Conservation (phyloP, 768 basidiomycete species). For the Auricularia sp. region DNA sequence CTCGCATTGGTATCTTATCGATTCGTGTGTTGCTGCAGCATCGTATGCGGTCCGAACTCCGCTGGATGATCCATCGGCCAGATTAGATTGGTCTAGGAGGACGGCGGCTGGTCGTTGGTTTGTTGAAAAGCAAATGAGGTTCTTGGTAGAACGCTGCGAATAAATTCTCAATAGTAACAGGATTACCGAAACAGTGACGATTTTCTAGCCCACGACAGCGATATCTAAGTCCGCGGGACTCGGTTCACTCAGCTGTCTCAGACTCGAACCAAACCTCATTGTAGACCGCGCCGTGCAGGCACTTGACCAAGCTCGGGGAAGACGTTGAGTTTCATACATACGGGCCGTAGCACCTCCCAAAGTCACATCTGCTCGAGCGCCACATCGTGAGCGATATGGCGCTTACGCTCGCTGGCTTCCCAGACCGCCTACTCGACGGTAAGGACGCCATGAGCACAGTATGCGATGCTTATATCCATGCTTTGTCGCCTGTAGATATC, state of each 20-base stretch:
- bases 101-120: too few relatives aligned
- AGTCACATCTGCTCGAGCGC: neutral
- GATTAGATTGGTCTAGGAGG: too few relatives aligned
- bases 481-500: constrained; percentile 2
- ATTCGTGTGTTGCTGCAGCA: neutral
- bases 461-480: neutral
- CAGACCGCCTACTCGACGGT: constrained; percentile 7
- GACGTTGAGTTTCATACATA: neutral
- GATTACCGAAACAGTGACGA: neutral
- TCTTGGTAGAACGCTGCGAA: too few relatives aligned
- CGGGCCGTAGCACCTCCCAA: neutral
- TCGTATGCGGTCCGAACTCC: neutral
- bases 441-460: neutral
- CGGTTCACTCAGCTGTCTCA: neutral
- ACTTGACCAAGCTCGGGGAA: neutral
- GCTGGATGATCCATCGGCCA: too few relatives aligned
- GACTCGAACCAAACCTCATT: neutral
- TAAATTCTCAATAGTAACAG: neutral
- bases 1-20: neutral
- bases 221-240: neutral
- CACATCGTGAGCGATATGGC: neutral
- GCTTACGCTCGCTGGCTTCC: constrained; percentile 3
- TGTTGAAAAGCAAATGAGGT: too few relatives aligned
- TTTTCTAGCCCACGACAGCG: neutral
- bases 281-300: neutral